Evolutionary conservation across 1,284 basidiomycete species (phyloP), one percentile per base, ranked within the genome.

Genomic region (Xerocomus cyaneibrunnescens): DNA sequence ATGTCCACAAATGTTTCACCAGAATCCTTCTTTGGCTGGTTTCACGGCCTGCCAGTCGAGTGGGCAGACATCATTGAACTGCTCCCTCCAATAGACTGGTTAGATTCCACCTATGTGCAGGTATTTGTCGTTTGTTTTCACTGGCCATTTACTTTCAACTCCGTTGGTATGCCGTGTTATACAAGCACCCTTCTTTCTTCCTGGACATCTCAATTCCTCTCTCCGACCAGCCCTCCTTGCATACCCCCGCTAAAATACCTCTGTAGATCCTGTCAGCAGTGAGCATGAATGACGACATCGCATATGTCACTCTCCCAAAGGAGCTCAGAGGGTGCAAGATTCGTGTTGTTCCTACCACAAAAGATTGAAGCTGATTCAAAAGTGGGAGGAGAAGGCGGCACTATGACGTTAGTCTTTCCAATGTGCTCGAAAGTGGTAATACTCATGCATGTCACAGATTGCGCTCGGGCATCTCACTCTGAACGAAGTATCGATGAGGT

Each of bases 111-210:
- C 86, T 93, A 66, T 65, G 85, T 69, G 7, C 14, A 6, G 1
- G 1, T 37, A 4, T 41, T 38, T 19, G 3, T 12, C 2, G 16
- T 23, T 23, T 13, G 3, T 6, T 31, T 48, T 10, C n/a, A n/a
- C n/a, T 7, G 0, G 36, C 43, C 46, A 38, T 35, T 27, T 19
- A 35, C 28, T 17, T 32, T 99, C 47, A 98, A 93, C 65, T 74
- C 80, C 40, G 84, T 99, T 56, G 97, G 97, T 1, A 78, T 98
- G 76, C 95, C 96, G 6, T 81, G 89, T 70, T 98, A 98, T 68
- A 78, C 84, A 43, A 76, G 76, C 5, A 78, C 78, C 5, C 80
- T 98, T 0, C 76, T 98, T 7, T 98, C 94, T 12, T 86, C 89
- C 17, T 89, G 93, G 80, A 77, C 81, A 2, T 75, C 80, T 7